These are phyloP conservation scores for Sphaerulina musiva DNA, from an alignment of 2,329 filamentous ascomycete genomes.

Conservation along the genomic window DNA sequence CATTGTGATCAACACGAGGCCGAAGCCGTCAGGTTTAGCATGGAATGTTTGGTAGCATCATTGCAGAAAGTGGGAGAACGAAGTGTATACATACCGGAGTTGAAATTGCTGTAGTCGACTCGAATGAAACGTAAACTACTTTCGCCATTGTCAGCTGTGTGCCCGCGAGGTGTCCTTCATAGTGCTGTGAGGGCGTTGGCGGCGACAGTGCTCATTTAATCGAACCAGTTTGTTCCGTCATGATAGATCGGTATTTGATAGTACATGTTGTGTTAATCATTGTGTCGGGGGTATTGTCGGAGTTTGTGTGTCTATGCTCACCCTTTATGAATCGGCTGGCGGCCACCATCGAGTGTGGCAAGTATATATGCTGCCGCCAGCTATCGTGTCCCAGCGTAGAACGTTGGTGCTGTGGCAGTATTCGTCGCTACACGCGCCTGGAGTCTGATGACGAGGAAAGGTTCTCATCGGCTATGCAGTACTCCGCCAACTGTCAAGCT, in stretches of 20 bases:
- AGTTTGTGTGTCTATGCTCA: neutral
- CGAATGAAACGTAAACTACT: conserved; percentile 19
- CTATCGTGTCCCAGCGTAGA: too few relatives aligned
- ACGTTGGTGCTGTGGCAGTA: too few relatives aligned
- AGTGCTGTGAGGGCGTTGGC: neutral
- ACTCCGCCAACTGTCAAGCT: neutral
- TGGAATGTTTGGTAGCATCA: conserved; percentile 68
- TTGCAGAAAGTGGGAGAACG: conserved; percentile 28
- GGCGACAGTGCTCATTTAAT: conserved; percentile 38
- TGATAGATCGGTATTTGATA: conserved; percentile 45
- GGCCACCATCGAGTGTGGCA: neutral
- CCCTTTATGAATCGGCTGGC: conserved; percentile 3
- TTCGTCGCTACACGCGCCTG: too few relatives aligned
- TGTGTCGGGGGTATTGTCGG: conserved; percentile 7
- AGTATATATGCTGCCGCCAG: too few relatives aligned
- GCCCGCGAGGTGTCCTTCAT: neutral
- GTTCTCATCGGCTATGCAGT: too few relatives aligned
- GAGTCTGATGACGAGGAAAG: too few relatives aligned
- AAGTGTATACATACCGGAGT: conserved; percentile 25
- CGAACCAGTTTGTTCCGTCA: conserved; percentile 44
- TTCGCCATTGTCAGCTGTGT: conserved; percentile 22
- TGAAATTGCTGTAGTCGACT: neutral
- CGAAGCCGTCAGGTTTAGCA: conserved; percentile 65
- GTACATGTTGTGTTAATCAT: conserved; percentile 44
- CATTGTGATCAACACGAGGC: conserved; percentile 58